Conservation (phyloP, 306 rosid genomes). For the Styphnolobium japonicum region DNA sequence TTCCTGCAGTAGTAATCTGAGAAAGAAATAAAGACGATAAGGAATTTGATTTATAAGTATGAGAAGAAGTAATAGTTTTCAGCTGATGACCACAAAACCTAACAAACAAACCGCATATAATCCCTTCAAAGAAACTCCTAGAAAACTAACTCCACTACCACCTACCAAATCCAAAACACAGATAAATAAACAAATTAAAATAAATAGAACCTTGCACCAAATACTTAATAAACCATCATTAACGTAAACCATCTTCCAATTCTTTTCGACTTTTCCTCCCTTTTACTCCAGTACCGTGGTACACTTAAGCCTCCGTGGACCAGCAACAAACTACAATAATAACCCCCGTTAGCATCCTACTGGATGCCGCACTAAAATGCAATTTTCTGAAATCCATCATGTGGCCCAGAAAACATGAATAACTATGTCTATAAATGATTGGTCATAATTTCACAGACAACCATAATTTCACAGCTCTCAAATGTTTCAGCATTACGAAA, state of each 20-base stretch:
- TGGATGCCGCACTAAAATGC: constrained; percentile 20
- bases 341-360: constrained; percentile 20
- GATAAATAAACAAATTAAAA: not conserved
- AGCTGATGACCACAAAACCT: constrained; percentile 26
- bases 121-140: constrained; percentile 58
- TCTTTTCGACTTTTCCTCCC: constrained; percentile 34
- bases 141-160: constrained; percentile 60
- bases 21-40: constrained; percentile 46
- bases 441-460: not conserved
- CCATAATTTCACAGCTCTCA: not conserved
- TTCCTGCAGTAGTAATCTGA: constrained; percentile 49
- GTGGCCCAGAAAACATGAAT: not conserved
- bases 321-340: constrained; percentile 34
- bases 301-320: constrained; percentile 27
- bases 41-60: constrained; percentile 44
- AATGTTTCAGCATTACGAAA: not conserved
- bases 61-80: constrained; percentile 19
- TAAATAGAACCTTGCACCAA: constrained; percentile 20
- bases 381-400: constrained; percentile 16
- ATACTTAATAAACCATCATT: constrained; percentile 27
- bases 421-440: constrained; percentile 16
- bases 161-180: constrained; percentile 43
- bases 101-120: constrained; percentile 42
- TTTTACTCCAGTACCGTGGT: constrained; percentile 44
- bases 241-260: constrained; percentile 17